Percentiles rank a stretch among this genome's conserved stretches.
Conservation (phyloP, 2,329 filamentous ascomycete species). For the Claviceps sp. region DNA sequence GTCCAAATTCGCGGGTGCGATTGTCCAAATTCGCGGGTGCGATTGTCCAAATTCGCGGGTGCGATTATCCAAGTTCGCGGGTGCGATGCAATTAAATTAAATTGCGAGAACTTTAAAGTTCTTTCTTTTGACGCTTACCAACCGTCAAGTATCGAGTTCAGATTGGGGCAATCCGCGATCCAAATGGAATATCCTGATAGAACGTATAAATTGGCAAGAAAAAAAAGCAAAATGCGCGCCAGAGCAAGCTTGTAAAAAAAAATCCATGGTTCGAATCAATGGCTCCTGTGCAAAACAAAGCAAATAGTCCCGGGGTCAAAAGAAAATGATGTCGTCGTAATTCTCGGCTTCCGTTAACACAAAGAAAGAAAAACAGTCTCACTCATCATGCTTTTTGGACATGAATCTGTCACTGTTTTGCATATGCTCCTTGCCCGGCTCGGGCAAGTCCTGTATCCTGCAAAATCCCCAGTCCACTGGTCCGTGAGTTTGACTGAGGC, state of each 20-base stretch:
- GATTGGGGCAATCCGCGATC: neutral
- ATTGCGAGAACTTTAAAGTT: conserved; percentile 10
- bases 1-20: conserved; percentile 6
- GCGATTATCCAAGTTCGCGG: conserved; percentile 9
- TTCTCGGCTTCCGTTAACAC: neutral
- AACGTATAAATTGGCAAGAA: neutral
- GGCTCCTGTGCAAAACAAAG: neutral
- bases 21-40: conserved; percentile 8
- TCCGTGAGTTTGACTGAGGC: neutral
- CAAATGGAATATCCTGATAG: neutral
- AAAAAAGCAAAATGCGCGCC: neutral
- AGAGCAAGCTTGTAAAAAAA: neutral
- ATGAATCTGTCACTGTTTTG: neutral
- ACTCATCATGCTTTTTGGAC: conserved; percentile 1
- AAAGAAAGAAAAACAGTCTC: neutral
- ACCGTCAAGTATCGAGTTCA: conserved; percentile 1
- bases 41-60: conserved; percentile 9
- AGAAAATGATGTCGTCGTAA: neutral
- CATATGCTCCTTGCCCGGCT: conserved; percentile 5
- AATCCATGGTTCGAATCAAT: neutral
- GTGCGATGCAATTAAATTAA: conserved; percentile 12
- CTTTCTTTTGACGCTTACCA: conserved; percentile 6
- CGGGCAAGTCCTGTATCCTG: conserved; percentile 8
- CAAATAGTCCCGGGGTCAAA: neutral
- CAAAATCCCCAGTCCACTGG: neutral